Percentiles rank a stretch among this genome's conserved stretches.
Conservation (phyloP, 208 protist species). For the Acanthamoeba lenticulata region DNA sequence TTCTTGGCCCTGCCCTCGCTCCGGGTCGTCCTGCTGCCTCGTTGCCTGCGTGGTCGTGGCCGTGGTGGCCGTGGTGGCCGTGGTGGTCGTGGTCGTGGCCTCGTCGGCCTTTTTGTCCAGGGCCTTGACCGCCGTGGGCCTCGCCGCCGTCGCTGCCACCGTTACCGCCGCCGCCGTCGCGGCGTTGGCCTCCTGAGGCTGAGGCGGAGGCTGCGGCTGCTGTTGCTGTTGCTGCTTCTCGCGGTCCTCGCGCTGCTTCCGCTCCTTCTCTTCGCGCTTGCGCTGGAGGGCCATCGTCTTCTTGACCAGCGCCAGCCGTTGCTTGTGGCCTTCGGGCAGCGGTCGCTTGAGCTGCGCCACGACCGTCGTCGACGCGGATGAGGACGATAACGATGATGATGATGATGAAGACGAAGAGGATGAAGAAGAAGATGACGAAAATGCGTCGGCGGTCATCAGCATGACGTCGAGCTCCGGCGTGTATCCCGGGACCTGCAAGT, state of each 20-base stretch:
- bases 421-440: too few relatives aligned
- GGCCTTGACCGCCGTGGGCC: too few relatives aligned
- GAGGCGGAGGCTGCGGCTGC: background rate
- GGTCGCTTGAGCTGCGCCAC: background rate
- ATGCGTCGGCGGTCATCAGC: background rate
- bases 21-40: background rate
- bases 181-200: background rate
- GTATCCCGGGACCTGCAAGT: conserved; percentile 1
- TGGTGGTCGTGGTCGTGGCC: background rate
- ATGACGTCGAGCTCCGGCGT: conserved; percentile 8
- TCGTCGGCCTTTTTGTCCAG: background rate
- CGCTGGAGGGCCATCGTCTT: conserved; percentile 18
- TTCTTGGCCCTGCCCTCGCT: background rate
- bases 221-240: background rate
- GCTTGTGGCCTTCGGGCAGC: conserved; percentile 22
- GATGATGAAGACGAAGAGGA: too few relatives aligned
- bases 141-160: too few relatives aligned
- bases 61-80: background rate
- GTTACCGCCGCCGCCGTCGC: background rate
- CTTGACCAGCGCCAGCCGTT: conserved; percentile 35
- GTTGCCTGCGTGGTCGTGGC: background rate
- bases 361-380: background rate
- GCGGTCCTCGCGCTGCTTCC: background rate
- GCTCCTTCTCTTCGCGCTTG: conserved; percentile 7
- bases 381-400: too few relatives aligned